Percentiles rank a stretch among this genome's conserved stretches.
Evolutionary conservation across 495 filamentous ascomycete species (phyloP).

Genomic region (Neurospora terricola): DNA sequence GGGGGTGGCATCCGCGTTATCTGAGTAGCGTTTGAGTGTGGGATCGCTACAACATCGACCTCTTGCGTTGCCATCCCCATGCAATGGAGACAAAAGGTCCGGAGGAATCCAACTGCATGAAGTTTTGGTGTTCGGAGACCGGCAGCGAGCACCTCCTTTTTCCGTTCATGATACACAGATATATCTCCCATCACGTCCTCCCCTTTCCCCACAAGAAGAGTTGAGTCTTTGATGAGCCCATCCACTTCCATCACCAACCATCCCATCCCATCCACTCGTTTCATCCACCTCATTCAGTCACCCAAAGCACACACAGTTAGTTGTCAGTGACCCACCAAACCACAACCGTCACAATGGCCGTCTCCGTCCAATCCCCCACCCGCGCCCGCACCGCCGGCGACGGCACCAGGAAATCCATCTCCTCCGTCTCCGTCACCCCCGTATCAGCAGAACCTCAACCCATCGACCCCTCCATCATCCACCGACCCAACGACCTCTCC

Average conservation of each 20-base stretch:
- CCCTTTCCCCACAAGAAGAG: too few relatives aligned
- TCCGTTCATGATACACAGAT: neutral
- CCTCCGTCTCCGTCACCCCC: neutral
- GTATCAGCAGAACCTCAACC: neutral
- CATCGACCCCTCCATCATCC: neutral
- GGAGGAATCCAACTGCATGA: neutral
- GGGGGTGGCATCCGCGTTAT: neutral
- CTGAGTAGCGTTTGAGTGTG: neutral
- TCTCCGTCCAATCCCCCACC: neutral
- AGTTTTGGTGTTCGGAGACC: neutral
- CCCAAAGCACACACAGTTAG: neutral
- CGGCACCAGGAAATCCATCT: neutral
- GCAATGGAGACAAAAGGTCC: neutral
- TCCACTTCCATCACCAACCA: neutral
- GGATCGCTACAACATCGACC: neutral
- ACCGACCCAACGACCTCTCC: neutral
- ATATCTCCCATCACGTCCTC: neutral
- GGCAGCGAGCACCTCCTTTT: neutral
- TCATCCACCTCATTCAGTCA: neutral
- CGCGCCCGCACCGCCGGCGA: neutral
- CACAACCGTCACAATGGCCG: neutral
- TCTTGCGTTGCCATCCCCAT: neutral
- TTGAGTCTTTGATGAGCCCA: too few relatives aligned
- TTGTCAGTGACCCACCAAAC: neutral
- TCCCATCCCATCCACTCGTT: neutral